These are phyloP conservation scores for Candida maesae DNA, from an alignment of 805 yeast species.

Conservation along the genomic window DNA sequence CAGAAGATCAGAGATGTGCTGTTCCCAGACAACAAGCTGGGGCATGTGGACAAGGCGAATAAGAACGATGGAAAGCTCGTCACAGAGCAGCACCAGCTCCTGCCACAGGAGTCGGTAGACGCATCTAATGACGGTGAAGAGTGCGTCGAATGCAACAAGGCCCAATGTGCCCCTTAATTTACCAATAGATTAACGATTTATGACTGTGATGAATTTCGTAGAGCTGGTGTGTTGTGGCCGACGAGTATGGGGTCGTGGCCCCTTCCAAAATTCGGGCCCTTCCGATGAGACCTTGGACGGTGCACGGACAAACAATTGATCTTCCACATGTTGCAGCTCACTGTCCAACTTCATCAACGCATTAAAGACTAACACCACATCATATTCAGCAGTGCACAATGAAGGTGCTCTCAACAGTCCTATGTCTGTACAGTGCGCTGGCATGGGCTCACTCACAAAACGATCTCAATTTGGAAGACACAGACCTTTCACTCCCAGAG, in stretches of 20 bases:
- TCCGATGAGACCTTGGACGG: no score
- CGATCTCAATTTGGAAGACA: conserved; percentile 25
- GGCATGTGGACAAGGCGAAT: conserved; percentile 53
- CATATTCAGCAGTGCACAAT: no score
- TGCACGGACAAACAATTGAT: no score
- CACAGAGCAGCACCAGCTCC: neutral
- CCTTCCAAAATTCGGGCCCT: neutral
- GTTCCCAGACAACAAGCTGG: conserved; percentile 52
- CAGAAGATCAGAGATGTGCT: conserved; percentile 56
- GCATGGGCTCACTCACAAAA: conserved; percentile 20
- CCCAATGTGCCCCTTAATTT: neutral
- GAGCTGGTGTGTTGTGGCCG: no score
- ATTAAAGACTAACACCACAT: no score
- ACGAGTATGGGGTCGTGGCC: neutral
- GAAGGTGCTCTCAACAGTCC: neutral
- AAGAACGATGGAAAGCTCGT: conserved; percentile 20
- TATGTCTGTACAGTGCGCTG: neutral
- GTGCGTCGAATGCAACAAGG: conserved; percentile 21
- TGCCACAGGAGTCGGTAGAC: no score
- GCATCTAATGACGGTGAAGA: conserved; percentile 5
- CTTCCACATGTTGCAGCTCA: no score
- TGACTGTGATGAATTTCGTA: no score
- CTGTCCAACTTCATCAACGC: no score
- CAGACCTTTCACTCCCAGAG: conserved; percentile 37
- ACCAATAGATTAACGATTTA: neutral